phyloP scores from a whole-genome alignment of 352 stramenopile genomes.

The Blastocystis sp. region DNA sequence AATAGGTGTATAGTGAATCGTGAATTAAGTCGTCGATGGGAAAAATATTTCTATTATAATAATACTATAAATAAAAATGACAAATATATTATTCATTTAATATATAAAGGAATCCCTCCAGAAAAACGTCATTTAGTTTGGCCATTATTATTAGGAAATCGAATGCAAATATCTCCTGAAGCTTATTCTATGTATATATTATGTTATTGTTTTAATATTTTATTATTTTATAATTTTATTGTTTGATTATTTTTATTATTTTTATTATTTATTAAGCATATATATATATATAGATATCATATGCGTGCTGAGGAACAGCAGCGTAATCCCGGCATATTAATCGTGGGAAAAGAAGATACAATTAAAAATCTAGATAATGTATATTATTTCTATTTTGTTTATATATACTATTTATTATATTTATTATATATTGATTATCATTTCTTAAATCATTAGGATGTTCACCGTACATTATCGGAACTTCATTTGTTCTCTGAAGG shows the following conservation, averaged over 20 bases:
- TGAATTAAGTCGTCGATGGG: too few relatives aligned
- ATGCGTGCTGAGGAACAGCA: neutral
- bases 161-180: conserved; percentile 17
- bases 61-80: too few relatives aligned
- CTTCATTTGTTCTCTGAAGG: conserved; percentile 5
- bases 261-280: neutral
- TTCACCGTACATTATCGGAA: conserved; percentile 12
- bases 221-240: neutral
- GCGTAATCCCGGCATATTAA: neutral
- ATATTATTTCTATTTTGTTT: too few relatives aligned
- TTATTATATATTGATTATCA: too few relatives aligned
- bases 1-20: too few relatives aligned
- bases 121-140: neutral
- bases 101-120: conserved; percentile 27
- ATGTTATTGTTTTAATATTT: neutral
- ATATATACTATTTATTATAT: too few relatives aligned
- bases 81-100: too few relatives aligned
- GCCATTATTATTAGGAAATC: conserved; percentile 23
- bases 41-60: too few relatives aligned
- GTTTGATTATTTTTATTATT: neutral
- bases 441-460: conserved; percentile 20
- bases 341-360: conserved; percentile 9
- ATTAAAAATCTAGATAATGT: too few relatives aligned
- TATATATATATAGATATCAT: neutral
- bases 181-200: conserved; percentile 3